A percentile compares a stretch with the other conserved stretches of the same genome.
These are phyloP conservation scores for Vaccinium vitisidaea DNA, from an alignment of 148 eudicot genomes.

Conservation along the genomic window DNA sequence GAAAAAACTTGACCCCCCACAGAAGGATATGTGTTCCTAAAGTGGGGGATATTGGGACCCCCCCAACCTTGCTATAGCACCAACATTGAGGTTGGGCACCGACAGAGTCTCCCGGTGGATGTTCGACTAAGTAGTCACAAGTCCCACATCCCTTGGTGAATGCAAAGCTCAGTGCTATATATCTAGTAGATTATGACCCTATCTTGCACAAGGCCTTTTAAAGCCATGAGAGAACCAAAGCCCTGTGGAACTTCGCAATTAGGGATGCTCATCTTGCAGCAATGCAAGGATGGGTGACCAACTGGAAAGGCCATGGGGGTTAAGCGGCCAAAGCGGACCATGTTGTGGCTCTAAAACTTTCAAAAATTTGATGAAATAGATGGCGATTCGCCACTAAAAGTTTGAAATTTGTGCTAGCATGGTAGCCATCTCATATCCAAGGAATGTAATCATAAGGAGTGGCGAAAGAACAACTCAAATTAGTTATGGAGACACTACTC, in stretches of 20 bases:
- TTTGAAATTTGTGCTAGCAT: neutral
- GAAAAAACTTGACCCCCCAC: no score
- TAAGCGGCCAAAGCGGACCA: neutral
- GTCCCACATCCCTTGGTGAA: neutral
- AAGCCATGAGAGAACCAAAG: neutral
- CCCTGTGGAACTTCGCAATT: neutral
- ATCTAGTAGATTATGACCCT: neutral
- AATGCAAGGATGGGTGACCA: neutral
- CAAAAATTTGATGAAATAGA: neutral
- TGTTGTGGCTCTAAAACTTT: neutral
- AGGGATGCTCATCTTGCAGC: neutral
- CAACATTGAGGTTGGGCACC: neutral
- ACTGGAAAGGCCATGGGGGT: neutral
- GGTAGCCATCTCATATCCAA: neutral
- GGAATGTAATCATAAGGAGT: neutral
- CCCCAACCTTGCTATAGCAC: neutral
- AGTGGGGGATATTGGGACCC: no score
- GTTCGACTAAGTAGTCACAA: neutral
- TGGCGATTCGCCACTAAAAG: neutral
- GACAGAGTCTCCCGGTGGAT: neutral
- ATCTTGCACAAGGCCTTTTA: neutral
- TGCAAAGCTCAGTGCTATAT: neutral
- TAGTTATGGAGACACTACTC: neutral
- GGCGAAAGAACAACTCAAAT: neutral
- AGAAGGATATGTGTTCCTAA: no score